phyloP scores from a whole-genome alignment of 345 rosid genomes.

The Arabis alpina region DNA sequence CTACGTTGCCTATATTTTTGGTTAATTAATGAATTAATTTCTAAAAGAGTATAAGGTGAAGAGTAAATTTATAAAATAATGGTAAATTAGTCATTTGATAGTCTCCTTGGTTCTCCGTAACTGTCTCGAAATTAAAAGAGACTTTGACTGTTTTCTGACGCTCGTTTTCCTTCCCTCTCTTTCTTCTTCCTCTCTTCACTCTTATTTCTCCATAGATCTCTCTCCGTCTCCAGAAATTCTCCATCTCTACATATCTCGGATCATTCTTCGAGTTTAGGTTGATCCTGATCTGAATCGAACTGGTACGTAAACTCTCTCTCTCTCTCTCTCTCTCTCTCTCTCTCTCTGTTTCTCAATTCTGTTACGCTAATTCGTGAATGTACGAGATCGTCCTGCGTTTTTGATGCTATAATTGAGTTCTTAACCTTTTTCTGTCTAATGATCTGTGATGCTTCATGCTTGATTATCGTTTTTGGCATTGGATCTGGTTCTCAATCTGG shows the following conservation, averaged over 20 bases:
- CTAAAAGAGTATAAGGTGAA: too few relatives aligned
- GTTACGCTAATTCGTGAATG: neutral
- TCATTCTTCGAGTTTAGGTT: neutral
- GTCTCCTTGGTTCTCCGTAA: slow-evolving; percentile 40
- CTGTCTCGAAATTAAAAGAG: slow-evolving; percentile 33
- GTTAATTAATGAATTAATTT: neutral
- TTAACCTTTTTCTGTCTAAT: neutral
- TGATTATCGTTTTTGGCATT: neutral
- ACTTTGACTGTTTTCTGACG: slow-evolving; percentile 23
- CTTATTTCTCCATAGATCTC: slow-evolving; percentile 19
- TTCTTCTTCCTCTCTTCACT: slow-evolving; percentile 29
- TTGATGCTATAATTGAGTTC: neutral
- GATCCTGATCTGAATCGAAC: slow-evolving; percentile 15
- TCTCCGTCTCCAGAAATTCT: neutral
- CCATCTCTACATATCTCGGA: slow-evolving; percentile 12
- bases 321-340: neutral
- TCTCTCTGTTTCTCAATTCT: neutral
- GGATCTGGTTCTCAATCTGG: slow-evolving; percentile 31
- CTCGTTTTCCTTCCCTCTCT: slow-evolving; percentile 36
- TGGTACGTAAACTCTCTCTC: slow-evolving; percentile 30
- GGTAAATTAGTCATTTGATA: neutral
- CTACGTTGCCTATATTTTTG: slow-evolving; percentile 19
- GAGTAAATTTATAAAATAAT: neutral
- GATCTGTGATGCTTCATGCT: slow-evolving; percentile 10
- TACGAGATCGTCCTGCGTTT: neutral